phyloP scores from a whole-genome alignment of 139 green algal species.

The Chlamydomonas incerta region DNA sequence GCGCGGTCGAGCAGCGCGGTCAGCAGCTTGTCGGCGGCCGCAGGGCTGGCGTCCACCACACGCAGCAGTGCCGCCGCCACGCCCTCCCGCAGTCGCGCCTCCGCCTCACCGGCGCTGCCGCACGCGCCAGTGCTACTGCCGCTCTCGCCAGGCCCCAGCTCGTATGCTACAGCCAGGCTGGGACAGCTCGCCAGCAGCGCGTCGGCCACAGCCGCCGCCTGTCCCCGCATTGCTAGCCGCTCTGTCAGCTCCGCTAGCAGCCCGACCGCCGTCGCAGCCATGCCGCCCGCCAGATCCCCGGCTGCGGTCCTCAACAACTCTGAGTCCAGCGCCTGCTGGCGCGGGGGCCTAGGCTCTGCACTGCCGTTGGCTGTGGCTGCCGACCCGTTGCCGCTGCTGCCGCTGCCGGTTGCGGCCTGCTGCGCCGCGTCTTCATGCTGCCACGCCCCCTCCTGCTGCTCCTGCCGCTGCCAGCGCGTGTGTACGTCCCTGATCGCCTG shows the following conservation, averaged over 20 bases:
- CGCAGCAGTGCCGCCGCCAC: not conserved
- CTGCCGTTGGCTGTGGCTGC: too few relatives aligned
- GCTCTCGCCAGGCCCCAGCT: not conserved
- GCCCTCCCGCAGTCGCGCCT: not conserved
- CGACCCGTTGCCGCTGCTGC: not conserved
- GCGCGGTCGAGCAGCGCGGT: slow-evolving; percentile 23
- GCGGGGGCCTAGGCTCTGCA: too few relatives aligned
- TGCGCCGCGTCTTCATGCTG: too few relatives aligned
- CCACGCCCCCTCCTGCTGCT: too few relatives aligned
- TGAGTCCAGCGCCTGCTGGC: not conserved
- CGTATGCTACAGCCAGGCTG: not conserved
- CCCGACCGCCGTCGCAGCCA: not conserved
- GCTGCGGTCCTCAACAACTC: not conserved
- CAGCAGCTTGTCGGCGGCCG: slow-evolving; percentile 11
- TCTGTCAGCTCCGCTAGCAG: slow-evolving; percentile 20
- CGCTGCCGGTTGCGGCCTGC: not conserved
- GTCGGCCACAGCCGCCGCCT: slow-evolving; percentile 7
- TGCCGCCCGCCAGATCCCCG: not conserved
- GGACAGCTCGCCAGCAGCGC: slow-evolving; percentile 14
- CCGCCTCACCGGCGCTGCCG: too few relatives aligned
- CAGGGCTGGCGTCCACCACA: not conserved
- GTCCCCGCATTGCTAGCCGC: slow-evolving; percentile 4
- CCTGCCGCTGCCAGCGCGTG: too few relatives aligned
- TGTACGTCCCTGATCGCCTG: too few relatives aligned
- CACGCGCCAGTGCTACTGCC: not conserved